Evolutionary conservation across 2,329 filamentous ascomycete genomes (phyloP).

Genomic region (Talaromyces sp.): DNA sequence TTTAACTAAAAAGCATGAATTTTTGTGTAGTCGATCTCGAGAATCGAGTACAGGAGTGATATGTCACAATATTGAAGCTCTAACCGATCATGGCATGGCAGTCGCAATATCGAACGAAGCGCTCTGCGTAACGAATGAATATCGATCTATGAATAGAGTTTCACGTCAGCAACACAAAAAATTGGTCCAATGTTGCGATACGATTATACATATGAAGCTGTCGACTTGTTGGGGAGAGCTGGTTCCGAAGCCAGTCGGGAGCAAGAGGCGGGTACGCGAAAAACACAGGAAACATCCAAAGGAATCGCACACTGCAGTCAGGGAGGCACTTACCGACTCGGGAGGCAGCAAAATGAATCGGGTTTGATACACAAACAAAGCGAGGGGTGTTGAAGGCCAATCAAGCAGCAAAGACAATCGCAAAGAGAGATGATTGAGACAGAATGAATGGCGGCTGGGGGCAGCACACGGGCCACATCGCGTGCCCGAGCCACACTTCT

Average conservation of each 20-base stretch:
- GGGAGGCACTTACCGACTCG: neutral
- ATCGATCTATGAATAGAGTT: neutral
- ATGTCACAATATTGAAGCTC: neutral
- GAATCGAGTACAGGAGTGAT: neutral
- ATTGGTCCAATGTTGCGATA: neutral
- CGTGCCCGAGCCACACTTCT: conserved; percentile 6
- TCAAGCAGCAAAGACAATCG: neutral
- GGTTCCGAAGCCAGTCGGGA: conserved; percentile 1
- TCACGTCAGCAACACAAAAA: neutral
- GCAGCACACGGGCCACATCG: conserved; percentile 8
- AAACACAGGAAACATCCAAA: conserved; percentile 1
- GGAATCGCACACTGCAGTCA: neutral
- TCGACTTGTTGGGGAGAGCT: neutral
- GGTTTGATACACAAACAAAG: neutral
- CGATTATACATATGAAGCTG: neutral
- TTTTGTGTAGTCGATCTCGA: neutral
- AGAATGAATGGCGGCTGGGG: conserved; percentile 6
- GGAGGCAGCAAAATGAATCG: neutral
- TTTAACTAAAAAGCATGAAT: neutral
- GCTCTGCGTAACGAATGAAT: neutral
- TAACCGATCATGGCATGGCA: neutral
- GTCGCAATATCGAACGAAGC: neutral
- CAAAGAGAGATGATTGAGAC: neutral
- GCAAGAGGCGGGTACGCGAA: conserved; percentile 7
- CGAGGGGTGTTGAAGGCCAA: neutral